Evolutionary conservation across 2,329 filamentous ascomycete species (phyloP), one percentile per base, ranked within the genome.

Genomic region (Trichophaea hybrida): DNA sequence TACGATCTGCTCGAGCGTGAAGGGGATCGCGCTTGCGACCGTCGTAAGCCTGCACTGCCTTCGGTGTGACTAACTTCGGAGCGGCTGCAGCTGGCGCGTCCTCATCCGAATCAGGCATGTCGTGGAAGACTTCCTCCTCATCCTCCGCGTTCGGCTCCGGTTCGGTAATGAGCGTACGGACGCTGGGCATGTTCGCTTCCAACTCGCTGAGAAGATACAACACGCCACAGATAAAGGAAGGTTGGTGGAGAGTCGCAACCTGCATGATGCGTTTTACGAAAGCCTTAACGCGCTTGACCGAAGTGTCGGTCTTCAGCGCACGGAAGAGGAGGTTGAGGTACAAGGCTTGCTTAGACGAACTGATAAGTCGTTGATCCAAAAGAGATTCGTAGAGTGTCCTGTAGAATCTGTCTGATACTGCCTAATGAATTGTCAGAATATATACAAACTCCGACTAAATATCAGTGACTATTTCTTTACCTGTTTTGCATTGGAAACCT

Each of bases 251-350:
- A 24, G 85, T 85, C 24, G 94, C 78, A 44, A 94, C 77, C 71
- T 98, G 93, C 49, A 97, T 75, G 72, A 98, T 81, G 62, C 93
- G 81, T 75, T 98, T 98, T 48, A 90, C 84, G 69, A 98, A 98
- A 1, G 93, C 93, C 74, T 97, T 94, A 59, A 97, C 87, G 38
- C 93, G 83, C 67, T 90, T 89, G 61, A 88, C 80, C 71, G 90
- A 93, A n/a, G 91, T 75, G 69, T 98, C 93, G 38, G 84, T 82
- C 75, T 94, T 97, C 63, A 98, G 75, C 10, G 91, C 82, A 66
- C 88, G 84, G 72, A 90, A 93, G 3, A 98, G 75, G 13, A 98
- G 77, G 70, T 98, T 98, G 62, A 98, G 79, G 70, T 96, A 98
- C 67, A 98, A 79, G 37, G 91, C 84, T 71, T 98, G 91, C 73